phyloP scores from a whole-genome alignment of 2,329 filamentous ascomycete genomes.

The Colletotrichum simmondsii region DNA sequence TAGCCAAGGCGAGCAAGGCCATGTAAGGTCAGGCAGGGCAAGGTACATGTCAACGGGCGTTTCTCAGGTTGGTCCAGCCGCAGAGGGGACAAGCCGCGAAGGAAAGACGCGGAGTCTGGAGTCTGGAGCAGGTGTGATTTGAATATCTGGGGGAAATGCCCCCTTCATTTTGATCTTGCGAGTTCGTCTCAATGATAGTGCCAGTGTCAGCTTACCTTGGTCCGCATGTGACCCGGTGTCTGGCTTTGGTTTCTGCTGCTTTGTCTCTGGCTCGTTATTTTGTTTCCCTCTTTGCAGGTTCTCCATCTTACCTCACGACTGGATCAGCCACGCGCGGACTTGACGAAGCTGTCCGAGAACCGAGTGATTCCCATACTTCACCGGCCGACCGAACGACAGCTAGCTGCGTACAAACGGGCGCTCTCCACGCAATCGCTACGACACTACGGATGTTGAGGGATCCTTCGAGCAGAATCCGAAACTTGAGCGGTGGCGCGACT shows the following conservation, averaged over 20 bases:
- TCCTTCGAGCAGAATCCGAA: background rate
- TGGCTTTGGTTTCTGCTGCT: background rate
- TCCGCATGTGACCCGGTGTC: background rate
- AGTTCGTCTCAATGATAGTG: background rate
- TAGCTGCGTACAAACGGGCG: conserved; percentile 6
- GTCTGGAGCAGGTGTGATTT: background rate
- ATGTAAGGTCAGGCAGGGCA: background rate
- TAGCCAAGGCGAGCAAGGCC: background rate
- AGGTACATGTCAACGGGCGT: conserved; percentile 9
- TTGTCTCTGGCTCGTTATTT: background rate
- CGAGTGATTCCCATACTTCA: background rate
- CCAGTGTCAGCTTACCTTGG: background rate
- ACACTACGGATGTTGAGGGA: background rate
- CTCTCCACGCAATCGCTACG: conserved; percentile 1
- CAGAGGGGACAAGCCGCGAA: background rate
- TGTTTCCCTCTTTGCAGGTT: background rate
- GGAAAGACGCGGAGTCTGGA: background rate
- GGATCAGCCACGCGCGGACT: background rate
- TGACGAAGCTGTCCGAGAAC: conserved; percentile 3
- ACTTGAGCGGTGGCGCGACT: background rate
- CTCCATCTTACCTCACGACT: background rate
- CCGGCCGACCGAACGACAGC: conserved; percentile 5
- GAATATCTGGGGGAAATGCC: conserved; percentile 22
- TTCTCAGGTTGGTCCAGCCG: background rate
- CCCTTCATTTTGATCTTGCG: background rate